phyloP scores from a whole-genome alignment of 2,329 filamentous ascomycete genomes.

The Rutstroemia sp. region DNA sequence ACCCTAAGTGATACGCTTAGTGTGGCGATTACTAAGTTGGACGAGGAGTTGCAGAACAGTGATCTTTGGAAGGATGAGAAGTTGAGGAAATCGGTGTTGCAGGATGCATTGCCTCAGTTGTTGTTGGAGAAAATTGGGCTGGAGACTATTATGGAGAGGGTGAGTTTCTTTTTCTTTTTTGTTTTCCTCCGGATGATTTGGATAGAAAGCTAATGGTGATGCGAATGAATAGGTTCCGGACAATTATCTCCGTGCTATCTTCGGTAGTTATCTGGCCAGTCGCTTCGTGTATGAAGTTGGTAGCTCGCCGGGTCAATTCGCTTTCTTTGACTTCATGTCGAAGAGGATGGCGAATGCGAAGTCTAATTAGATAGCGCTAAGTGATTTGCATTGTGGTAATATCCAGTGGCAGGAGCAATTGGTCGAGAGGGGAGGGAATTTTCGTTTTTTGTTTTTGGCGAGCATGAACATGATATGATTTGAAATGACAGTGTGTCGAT shows the following conservation, averaged over 20 bases:
- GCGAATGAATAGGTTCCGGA: conserved; percentile 61
- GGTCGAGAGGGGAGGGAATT: no score
- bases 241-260: conserved; percentile 87
- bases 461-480: no score
- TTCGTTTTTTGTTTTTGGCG: no score
- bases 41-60: conserved; percentile 91
- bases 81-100: conserved; percentile 70
- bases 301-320: conserved; percentile 87
- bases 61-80: conserved; percentile 81
- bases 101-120: conserved; percentile 78
- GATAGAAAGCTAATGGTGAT: neutral
- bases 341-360: conserved; percentile 5
- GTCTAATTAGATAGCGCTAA: no score
- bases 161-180: conserved; percentile 32
- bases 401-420: no score
- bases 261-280: conserved; percentile 89
- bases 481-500: no score
- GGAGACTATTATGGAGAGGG: conserved; percentile 76
- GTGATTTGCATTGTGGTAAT: no score
- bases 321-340: conserved; percentile 79
- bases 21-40: conserved; percentile 87
- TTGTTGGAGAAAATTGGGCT: conserved; percentile 86
- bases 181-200: neutral
- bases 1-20: conserved; percentile 89
- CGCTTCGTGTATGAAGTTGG: conserved; percentile 96